Percentiles rank a stretch among this genome's conserved stretches.
phyloP scores from a whole-genome alignment of 106 monocot genomes.

The Allium sativum region DNA sequence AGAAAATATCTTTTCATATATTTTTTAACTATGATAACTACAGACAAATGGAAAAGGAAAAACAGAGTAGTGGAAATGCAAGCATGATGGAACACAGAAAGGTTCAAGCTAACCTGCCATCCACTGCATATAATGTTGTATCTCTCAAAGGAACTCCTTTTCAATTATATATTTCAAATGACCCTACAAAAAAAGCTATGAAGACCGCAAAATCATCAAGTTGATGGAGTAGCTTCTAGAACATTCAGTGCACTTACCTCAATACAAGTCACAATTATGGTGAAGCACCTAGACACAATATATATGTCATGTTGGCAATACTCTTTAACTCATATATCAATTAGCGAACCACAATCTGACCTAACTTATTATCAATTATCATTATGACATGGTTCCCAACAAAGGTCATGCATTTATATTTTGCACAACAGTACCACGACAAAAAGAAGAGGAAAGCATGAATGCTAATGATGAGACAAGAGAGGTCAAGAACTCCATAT shows the following conservation, averaged over 20 bases:
- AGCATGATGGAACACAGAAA: constrained; percentile 66
- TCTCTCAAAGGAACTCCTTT: constrained; percentile 63
- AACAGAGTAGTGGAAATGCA: constrained; percentile 74
- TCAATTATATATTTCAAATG: constrained; percentile 59
- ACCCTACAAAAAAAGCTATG: constrained; percentile 69
- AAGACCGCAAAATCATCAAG: constrained; percentile 64
- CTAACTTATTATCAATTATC: constrained; percentile 94
- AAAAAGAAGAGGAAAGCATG: constrained; percentile 78
- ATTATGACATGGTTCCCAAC: constrained; percentile 95
- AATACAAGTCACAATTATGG: constrained; percentile 89
- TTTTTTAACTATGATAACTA: no score
- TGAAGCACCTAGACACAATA: constrained; percentile 78
- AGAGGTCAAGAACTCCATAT: constrained; percentile 47
- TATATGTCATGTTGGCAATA: constrained; percentile 99
- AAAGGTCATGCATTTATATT: constrained; percentile 90
- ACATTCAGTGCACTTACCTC: constrained; percentile 95
- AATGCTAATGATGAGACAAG: constrained; percentile 49
- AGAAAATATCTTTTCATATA: no score
- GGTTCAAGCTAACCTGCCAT: constrained; percentile 71
- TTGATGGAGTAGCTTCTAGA: constrained; percentile 68
- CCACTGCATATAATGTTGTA: constrained; percentile 71
- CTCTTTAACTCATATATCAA: constrained; percentile 82
- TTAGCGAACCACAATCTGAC: constrained; percentile 93
- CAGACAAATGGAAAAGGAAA: constrained; percentile 74
- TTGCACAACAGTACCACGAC: constrained; percentile 88